Evolutionary conservation across 371 early-diverging fungal genomes (phyloP), one percentile per base, ranked within the genome.

Genomic region (Mucor ambiguus): DNA sequence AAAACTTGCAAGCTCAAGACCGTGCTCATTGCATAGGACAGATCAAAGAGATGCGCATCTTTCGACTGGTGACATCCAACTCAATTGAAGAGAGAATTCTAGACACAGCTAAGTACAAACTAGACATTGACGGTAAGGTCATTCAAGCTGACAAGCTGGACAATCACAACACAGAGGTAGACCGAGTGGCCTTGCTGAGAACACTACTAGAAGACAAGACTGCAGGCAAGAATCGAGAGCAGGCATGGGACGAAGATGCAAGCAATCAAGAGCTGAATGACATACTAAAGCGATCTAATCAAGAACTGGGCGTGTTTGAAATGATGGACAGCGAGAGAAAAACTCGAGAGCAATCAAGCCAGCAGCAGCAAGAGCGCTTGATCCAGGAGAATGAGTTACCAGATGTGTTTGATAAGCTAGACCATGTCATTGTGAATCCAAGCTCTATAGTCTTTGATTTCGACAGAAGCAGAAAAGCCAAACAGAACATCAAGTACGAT

Each of bases 11-110:
- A 84, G 99, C 99, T 5, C 99, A 98, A 81, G 99, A 99, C 81
- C 95, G 99, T 78, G 99, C 99, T 0, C 99, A 99, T 82, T 93
- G 99, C 80, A 99, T 99, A 70, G 99, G 99, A 20, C 99, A 99
- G 81, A 99, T 93, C 18, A 98, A 97, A 71, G 98, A 99, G 82
- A 99, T 99, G 29, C 91, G 95, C 49, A 96, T 99, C 59, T 92
- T 98, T 78, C 90, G 99, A 37, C 76, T 99, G 57, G 94, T 99
- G 46, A 95, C 96, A 1, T 89, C 90, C 29, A 92, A 94, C 54
- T 95, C 99, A 0, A 89, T 99, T 38, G 99, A 99, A 83, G 99
- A 99, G 78, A 91, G 85, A 56, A 98, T 99, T 64, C 68, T 99
- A 63, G 96, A 92, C 9, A 85, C 95, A 59, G 99, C 99, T 7